These are phyloP conservation scores for Poa annua DNA, from an alignment of 176 grass and related monocot species.

Conservation along the genomic window DNA sequence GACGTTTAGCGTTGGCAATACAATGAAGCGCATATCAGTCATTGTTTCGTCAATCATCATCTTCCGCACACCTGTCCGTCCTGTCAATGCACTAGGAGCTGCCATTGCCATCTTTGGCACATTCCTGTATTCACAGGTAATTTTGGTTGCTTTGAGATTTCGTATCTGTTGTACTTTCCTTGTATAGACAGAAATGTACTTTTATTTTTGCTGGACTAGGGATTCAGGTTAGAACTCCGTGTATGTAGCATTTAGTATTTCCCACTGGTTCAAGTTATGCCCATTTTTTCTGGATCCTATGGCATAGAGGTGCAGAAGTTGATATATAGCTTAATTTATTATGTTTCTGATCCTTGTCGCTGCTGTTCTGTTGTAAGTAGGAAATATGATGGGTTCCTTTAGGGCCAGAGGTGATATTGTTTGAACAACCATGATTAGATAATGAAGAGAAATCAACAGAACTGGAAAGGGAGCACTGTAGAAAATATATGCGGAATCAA, in stretches of 20 bases:
- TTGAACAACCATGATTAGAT: neutral
- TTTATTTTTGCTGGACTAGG: neutral
- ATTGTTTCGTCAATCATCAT: constrained; percentile 96
- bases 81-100: constrained; percentile 87
- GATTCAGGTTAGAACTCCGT: neutral
- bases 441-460: neutral
- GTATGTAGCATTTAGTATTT: constrained; percentile 26
- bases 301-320: constrained; percentile 19
- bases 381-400: constrained; percentile 9
- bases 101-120: constrained; percentile 95
- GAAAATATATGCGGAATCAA: neutral
- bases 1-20: constrained; percentile 92
- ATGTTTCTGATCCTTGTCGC: neutral
- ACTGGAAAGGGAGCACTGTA: neutral
- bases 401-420: neutral
- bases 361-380: neutral
- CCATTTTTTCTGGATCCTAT: neutral
- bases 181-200: neutral
- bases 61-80: constrained; percentile 83
- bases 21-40: constrained; percentile 96
- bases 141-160: constrained; percentile 38
- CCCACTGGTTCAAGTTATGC: neutral
- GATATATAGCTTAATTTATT: neutral
- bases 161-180: neutral
- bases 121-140: constrained; percentile 94